Evolutionary conservation across 2,329 filamentous ascomycete species (phyloP), one percentile per base, ranked within the genome.

Genomic region (Aspergillus costaricaensis): DNA sequence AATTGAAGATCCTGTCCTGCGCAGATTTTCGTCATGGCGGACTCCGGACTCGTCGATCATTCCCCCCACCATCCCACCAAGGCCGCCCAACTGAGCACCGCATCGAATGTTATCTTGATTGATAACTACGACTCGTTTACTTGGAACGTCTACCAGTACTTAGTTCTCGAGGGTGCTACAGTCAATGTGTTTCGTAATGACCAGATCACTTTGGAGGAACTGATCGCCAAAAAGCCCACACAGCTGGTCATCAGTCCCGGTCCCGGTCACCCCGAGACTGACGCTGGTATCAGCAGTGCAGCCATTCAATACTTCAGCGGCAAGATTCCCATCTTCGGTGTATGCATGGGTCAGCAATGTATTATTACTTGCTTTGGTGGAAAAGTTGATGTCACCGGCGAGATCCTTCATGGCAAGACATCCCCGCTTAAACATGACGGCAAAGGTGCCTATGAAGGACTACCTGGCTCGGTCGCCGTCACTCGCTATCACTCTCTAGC

Each of bases 121-220:
- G 95, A 99, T 83, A 99, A 99, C 79, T 99, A 98, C 78, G 95
- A 99, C 78, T 98, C 95, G 3, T 99, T 99, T 77, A 97, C 94
- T 61, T 99, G 93, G 92, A 99, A 99, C 74, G 92, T 99, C 61
- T 99, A 98, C 77, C 96, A 99, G 77, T 99, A 99, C 72, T 87
- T 99, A 1, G 90, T 94, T 6, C 87, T 99, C n/a, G 95, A 98
- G 76, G 95, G 95, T 32, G 95, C 96, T 27, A 90, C 83, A 1
- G 95, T 97, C 54, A 91, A 89, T 4, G 95, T 99, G 19, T 91
- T 88, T 78, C 87, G 95, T 69, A 99, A 99, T 74, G 94, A 99
- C 78, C 88, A 96, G 76, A 88, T 98, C 68, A 89, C 89, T 0
- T 78, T 99, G 5, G 88, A 96, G 10, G 89, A 96, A 68, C 82